These are phyloP conservation scores for Chenopodium formosanum DNA, from an alignment of 148 eudicot genomes.

Conservation along the genomic window DNA sequence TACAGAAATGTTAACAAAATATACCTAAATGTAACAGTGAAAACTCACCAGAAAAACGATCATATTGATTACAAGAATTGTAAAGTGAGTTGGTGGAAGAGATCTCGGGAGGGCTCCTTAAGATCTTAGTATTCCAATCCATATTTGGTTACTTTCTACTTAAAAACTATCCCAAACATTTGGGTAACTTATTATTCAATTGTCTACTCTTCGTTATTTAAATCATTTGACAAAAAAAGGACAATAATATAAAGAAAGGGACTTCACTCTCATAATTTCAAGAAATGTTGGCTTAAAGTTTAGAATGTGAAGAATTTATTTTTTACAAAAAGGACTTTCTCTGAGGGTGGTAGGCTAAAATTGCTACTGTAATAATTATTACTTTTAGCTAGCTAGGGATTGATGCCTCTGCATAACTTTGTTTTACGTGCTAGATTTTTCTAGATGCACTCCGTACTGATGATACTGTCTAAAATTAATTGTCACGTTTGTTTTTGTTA, in stretches of 20 bases:
- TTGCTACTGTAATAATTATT: not conserved
- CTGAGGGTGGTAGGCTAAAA: not conserved
- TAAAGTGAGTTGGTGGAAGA: slow-evolving; percentile 14
- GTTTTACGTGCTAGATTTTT: too few species aligned
- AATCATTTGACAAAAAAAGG: slow-evolving; percentile 2
- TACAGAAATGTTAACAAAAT: not conserved
- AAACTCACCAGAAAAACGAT: slow-evolving; percentile 11
- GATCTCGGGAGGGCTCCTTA: not conserved
- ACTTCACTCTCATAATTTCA: not conserved
- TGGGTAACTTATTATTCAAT: slow-evolving; percentile 1
- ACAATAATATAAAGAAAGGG: slow-evolving; percentile 6
- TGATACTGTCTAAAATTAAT: too few species aligned
- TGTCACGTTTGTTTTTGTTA: too few species aligned
- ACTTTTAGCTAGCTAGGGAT: not conserved
- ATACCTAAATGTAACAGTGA: not conserved
- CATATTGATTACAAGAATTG: slow-evolving; percentile 16
- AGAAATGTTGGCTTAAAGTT: not conserved
- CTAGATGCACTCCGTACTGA: too few species aligned
- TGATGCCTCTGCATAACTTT: not conserved
- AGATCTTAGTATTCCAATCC: slow-evolving; percentile 21
- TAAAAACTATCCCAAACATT: slow-evolving; percentile 12
- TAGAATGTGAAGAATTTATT: not conserved
- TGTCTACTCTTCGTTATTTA: not conserved
- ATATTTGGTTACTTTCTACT: slow-evolving; percentile 3
- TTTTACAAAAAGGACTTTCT: not conserved